Base-by-base conservation (phyloP, 306 rosid genomes). In the Fragaria iinumae region DNA sequence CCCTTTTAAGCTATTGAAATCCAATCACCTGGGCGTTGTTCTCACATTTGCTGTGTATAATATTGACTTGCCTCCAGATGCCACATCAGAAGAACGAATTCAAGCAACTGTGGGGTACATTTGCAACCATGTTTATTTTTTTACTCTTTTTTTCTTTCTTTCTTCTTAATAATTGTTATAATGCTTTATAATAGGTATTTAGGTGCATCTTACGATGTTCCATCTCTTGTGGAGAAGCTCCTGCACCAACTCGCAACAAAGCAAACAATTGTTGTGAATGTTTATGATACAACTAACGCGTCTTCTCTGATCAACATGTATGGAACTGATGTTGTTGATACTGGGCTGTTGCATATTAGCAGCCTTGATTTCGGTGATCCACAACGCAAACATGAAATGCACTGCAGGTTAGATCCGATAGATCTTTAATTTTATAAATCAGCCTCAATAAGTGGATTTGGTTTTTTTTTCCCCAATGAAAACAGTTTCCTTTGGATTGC, bases 201-300 rank as follows among this genome's bases (percentile, higher is more conserved):
- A 36, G 98, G 98, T 76, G 98, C 98, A 60, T 89, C 97, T 59
- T 95, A 95, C 27, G 98, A 95, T 80, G 91, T 95, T 66, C 98
- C 96, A 23, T 95, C 98, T 25, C 84, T 95, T 63, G 98, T 95
- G 82, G 96, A 95, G 87, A 95, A 92, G 88, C 98, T 95, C 82
- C 90, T 95, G 77, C 93, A 95, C 83, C 98, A 95, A 83, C 98
- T 95, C 82, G 97, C 98, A 73, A 87, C 97, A 90, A 90, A 95
- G 87, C 93, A 95, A 83, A 95, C 95, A 71, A 95, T 95, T 82
- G 97, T 90, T 75, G 98, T 95, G 53, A 90, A 95, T 86, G 98
- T 95, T 69, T 92, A 90, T 74, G 98, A 95, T 87, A 88, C 89
- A 67, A 95, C 98, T 39, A 84, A 90, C 82, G 89, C 87, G 47